Evolutionary conservation across 2,329 filamentous ascomycete species (phyloP), one percentile per base, ranked within the genome.

Genomic region (Arthrobotrys sphaeroides): DNA sequence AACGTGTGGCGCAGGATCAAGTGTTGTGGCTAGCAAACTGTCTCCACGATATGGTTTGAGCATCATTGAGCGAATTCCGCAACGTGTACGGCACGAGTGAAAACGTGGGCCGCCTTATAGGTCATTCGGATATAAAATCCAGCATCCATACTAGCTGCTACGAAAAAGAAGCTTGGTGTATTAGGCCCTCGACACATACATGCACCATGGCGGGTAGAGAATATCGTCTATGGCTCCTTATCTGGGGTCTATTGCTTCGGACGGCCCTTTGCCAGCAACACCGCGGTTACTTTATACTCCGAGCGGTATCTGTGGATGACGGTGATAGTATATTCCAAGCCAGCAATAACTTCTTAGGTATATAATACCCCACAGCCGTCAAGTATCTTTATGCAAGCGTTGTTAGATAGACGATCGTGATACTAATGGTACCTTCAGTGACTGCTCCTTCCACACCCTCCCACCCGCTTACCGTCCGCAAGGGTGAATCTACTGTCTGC

Each of bases 251-350:
- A 24, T 22, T 55, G 3, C 16, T 55, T n/a, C 51, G 2, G 31
- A 24, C 28, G 3, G 12, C 28, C 2, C 10, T 38, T 2, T 55
- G 31, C 12, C 51, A 55, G 31, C 16, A 13, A 4, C 64, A 75
- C 26, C 64, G 72, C 7, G 72, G 72, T 12, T 75, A 75, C 57
- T 75, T 75, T 47, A 18, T 65, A 12, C 40, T 75, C 5, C 49
- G 57, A 12, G 40, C 69, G 0, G 13, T 75, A n/a, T 57, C 72
- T 18, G 64, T 36, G 31, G 13, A 51, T 12, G 49, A 62, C 22
- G 9, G 43, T 1, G 31, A 53, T 9, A 55, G 57, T 3, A 42
- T 31, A 0, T 64, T 75, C 13, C 51, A 28, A 18, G 51, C 53
- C n/a, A 49, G 18, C 18, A 51, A 36, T 5, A 53, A 65, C 28